These are phyloP conservation scores for Coemansia pectinata DNA, from an alignment of 192 early-diverging fungal species.

Conservation along the genomic window DNA sequence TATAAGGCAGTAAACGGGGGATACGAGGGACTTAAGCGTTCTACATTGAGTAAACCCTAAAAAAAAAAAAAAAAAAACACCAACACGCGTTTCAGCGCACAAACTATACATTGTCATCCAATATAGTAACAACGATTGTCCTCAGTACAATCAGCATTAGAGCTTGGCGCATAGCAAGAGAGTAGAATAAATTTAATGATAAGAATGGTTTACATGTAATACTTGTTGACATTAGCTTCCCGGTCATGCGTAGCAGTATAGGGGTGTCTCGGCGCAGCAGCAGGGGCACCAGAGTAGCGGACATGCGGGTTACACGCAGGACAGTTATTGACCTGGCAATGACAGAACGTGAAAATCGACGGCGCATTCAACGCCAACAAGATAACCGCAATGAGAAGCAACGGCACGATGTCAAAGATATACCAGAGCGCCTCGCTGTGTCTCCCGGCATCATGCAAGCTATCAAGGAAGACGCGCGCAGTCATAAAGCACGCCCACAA, in stretches of 20 bases:
- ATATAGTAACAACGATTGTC: not conserved
- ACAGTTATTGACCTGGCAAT: slow-evolving; percentile 50
- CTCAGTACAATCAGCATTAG: not conserved
- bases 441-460: slow-evolving; percentile 31
- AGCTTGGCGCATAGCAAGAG: not conserved
- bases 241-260: slow-evolving; percentile 25
- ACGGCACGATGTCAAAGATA: slow-evolving; percentile 42
- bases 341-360: slow-evolving; percentile 50
- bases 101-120: not conserved
- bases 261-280: slow-evolving; percentile 1
- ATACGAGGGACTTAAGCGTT: not conserved
- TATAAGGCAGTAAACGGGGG: not conserved
- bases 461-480: slow-evolving; percentile 38
- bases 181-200: not conserved
- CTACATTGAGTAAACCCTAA: not conserved
- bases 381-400: slow-evolving; percentile 44
- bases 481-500: slow-evolving; percentile 51
- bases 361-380: slow-evolving; percentile 50
- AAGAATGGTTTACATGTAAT: slow-evolving; percentile 33
- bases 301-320: slow-evolving; percentile 49
- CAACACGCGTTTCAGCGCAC: not conserved
- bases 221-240: slow-evolving; percentile 29
- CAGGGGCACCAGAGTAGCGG: slow-evolving; percentile 18
- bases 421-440: slow-evolving; percentile 55
- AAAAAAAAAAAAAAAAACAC: too few species aligned